Evolutionary conservation across 140 eudicot genomes (phyloP).

Genomic region (Stevia rebaudiana): DNA sequence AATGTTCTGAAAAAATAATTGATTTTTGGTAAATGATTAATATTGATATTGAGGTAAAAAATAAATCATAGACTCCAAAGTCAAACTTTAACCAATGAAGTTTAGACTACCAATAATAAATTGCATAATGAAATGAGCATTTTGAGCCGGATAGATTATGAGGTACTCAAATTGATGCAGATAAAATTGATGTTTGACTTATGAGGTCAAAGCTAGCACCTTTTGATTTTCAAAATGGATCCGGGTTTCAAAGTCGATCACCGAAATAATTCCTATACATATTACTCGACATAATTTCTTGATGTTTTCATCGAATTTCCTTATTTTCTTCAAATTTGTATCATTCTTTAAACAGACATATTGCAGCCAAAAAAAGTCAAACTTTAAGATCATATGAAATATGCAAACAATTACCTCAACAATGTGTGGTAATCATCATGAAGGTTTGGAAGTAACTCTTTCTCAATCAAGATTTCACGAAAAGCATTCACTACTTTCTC

Average conservation of each 20-base stretch:
- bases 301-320: not conserved
- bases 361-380: not conserved
- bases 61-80: too few relatives aligned
- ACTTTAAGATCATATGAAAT: constrained; percentile 26
- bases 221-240: not conserved
- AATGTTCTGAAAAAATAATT: too few relatives aligned
- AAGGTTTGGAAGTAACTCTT: constrained; percentile 41
- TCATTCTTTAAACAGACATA: not conserved
- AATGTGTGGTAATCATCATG: constrained; percentile 61
- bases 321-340: not conserved
- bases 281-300: too few relatives aligned
- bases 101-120: too few relatives aligned
- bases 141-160: too few relatives aligned
- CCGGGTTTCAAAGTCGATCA: not conserved
- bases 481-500: constrained; percentile 61
- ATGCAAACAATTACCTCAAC: constrained; percentile 37
- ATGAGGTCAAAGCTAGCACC: too few relatives aligned
- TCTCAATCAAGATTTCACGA: constrained; percentile 56
- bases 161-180: too few relatives aligned
- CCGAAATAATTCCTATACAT: not conserved
- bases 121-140: too few relatives aligned
- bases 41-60: too few relatives aligned
- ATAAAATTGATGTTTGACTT: too few relatives aligned
- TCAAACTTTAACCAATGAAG: too few relatives aligned
- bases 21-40: too few relatives aligned